These are phyloP conservation scores for Mycena maculata DNA, from an alignment of 768 basidiomycete genomes.

Conservation along the genomic window DNA sequence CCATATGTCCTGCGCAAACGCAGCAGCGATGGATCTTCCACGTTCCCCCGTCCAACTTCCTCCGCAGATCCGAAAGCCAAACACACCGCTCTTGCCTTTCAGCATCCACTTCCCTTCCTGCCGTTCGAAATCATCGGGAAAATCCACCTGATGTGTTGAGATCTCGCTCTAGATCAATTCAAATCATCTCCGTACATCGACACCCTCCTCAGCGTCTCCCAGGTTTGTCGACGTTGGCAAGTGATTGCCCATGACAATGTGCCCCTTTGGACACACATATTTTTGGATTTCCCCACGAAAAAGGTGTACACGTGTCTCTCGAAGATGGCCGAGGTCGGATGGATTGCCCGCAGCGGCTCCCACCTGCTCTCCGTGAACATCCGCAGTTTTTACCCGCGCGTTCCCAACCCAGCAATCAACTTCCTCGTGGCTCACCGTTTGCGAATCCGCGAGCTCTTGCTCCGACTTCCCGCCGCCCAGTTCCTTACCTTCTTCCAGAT, in stretches of 20 bases:
- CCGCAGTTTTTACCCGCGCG: not conserved
- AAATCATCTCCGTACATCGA: not conserved
- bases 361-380: not conserved
- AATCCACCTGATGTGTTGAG: not conserved
- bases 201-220: not conserved
- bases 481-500: not conserved
- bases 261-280: not conserved
- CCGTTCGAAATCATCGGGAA: conserved; percentile 11
- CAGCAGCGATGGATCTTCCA: not conserved
- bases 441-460: conserved; percentile 6
- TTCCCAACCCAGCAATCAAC: not conserved
- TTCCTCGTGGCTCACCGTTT: not conserved
- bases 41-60: not conserved
- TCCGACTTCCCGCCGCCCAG: not conserved
- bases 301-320: not conserved
- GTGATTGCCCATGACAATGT: not conserved
- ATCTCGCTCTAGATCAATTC: not conserved
- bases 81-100: not conserved
- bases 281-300: conserved; percentile 6
- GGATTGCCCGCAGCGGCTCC: not conserved
- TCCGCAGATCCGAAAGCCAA: not conserved
- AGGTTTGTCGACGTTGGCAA: conserved; percentile 13
- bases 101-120: not conserved
- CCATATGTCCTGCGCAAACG: not conserved
- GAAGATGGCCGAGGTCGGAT: not conserved